Evolutionary conservation across 768 basidiomycete genomes (phyloP), one percentile per base, ranked within the genome.

Genomic region (Pleurotus cornucopiae): DNA sequence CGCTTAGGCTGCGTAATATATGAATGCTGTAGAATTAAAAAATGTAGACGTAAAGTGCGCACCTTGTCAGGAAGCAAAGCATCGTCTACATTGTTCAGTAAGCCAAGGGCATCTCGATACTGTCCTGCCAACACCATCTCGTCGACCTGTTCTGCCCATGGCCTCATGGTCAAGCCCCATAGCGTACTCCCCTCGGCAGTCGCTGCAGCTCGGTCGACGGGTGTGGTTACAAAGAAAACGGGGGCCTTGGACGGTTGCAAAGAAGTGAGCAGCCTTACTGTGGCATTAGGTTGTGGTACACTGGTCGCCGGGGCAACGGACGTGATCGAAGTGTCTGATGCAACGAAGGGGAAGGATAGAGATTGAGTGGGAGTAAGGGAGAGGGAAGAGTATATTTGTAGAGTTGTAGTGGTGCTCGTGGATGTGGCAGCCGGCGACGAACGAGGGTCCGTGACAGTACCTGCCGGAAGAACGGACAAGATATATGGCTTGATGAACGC

Each of bases 101-200:
- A 72, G 2, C 86, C 80, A n/a, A 94, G 75, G 0, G 91, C 94
- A 63, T 96, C 89, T 0, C 77, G 73, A 66, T 94, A 94, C 30
- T 77, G 71, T 0, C 86, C 88, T 3, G 69, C 76, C 30, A 74
- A 67, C 2, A 94, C 84, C 16, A 96, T 77, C 63, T 95, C 91
- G 59, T 96, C 92, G 13, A 97, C 78, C 62, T 96, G 91, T 18
- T 85, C 82, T 5, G 81, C 77, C 87, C 93, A 90, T 0, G 86
- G 72, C 60, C 78, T 82, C 79, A 94, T 86, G 6, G 64, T 60
- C 48, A 95, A 73, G 26, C 76, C 75, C 93, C 93, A 96, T 59
- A 98, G 75, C 1, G 82, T 79, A 58, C 84, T 88, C 2, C 94
- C 93, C 61, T 94, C 87, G 1, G 78, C 69, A 4, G 82, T 67